Evolutionary conservation across 2,329 filamentous ascomycete species (phyloP), one percentile per base, ranked within the genome.

Genomic region (Diaporthe caulivora): DNA sequence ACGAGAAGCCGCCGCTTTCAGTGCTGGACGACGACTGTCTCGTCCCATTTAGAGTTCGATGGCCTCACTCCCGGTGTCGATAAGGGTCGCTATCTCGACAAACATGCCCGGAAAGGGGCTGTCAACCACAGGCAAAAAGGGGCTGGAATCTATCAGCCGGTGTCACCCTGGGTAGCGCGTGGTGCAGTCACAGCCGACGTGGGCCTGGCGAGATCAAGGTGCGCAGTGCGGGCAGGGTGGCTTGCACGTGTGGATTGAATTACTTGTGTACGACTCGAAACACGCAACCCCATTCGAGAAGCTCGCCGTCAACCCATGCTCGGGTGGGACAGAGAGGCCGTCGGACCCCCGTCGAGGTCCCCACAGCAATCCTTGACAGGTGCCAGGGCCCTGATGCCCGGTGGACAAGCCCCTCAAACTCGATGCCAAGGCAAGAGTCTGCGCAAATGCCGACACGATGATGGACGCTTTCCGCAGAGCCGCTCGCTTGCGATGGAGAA

Each of bases 41-140:
- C 31, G 62, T 53, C 62, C 44, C 62, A 51, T 53, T 67, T 67
- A 67, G 62, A 67, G 62, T 53, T 67, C 31, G 31, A 53, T 53
- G 62, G 47, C 44, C 62, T 67, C 31, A 29, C 40, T 17, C n/a
- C 31, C 62, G n/a, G 17, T 7, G 31, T 40, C 62, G 62, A 67
- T 67, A 67, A 67, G 62, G 17, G n/a, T 53, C 17, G 31, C 47
- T 67, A 67, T 67, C 62, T 67, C 62, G 62, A 67, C n/a, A 40
- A 67, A 67, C 62, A 67, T 67, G 31, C 4, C 62, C 62, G n/a
- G 62, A 67, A 53, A 67, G 47, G 62, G 62, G n/a, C 31, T 53
- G 21, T 37, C 29, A 21, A n/a, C 31, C 26, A 26, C 47, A 10
- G 11, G n/a, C 44, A n/a, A 65, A 67, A 67, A 53, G 62, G 62